A percentile compares a stretch with the other conserved stretches of the same genome.
phyloP scores from a whole-genome alignment of 1,284 basidiomycete species.

The Ustilago xerochloae region DNA sequence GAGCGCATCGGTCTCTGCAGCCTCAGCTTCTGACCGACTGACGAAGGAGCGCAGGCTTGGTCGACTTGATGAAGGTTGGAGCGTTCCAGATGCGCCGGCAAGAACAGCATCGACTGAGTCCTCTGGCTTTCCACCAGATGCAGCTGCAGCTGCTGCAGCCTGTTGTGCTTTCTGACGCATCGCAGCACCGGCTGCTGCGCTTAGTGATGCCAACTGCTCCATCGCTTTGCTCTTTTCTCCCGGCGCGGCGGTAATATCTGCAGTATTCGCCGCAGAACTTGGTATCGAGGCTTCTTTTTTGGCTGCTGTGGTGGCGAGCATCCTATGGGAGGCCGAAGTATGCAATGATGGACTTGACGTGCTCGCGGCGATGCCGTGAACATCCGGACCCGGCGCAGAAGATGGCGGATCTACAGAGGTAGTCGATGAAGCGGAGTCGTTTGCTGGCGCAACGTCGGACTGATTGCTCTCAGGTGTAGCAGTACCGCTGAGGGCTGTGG shows the following conservation, averaged over 20 bases:
- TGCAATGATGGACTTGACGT: slow-evolving; percentile 2
- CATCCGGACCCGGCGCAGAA: slow-evolving; percentile 1
- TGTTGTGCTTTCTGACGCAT: slow-evolving; percentile 40
- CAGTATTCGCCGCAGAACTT: neutral
- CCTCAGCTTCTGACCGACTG: slow-evolving; percentile 43
- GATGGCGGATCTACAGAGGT: neutral
- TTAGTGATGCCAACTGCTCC: slow-evolving; percentile 54
- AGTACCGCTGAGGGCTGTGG: slow-evolving; percentile 47
- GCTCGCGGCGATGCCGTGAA: neutral
- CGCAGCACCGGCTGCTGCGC: slow-evolving; percentile 50
- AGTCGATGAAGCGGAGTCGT: slow-evolving; percentile 2
- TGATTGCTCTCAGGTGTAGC: slow-evolving; percentile 39
- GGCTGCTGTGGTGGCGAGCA: too few relatives aligned
- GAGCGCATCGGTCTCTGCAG: slow-evolving; percentile 50
- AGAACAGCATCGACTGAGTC: slow-evolving; percentile 22
- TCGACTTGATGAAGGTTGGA: slow-evolving; percentile 29
- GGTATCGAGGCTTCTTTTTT: too few relatives aligned
- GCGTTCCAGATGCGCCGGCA: slow-evolving; percentile 3
- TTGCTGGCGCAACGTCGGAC: slow-evolving; percentile 16
- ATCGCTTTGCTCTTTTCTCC: slow-evolving; percentile 50
- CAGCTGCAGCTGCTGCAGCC: slow-evolving; percentile 18
- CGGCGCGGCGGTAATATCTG: neutral
- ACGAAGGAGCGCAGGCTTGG: slow-evolving; percentile 40
- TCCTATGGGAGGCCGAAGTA: neutral
- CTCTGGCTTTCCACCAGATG: slow-evolving; percentile 16